Base-by-base conservation (phyloP, 371 early-diverging fungal species). In the Actinomucor elegans region DNA sequence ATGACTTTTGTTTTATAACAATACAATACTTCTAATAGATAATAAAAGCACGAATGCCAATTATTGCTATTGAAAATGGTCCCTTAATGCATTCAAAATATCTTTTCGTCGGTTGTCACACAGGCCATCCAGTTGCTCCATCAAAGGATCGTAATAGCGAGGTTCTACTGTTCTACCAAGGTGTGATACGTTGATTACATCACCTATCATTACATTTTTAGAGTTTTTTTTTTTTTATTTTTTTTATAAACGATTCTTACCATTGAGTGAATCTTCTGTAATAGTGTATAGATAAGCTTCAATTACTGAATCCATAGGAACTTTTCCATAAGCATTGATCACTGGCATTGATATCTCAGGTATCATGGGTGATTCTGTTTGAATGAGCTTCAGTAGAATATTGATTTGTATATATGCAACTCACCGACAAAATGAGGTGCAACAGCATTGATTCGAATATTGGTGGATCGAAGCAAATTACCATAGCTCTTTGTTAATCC, bases 361-460 rank as follows among this genome's bases (percentile, higher is more conserved):
- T 18, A 57, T 28, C 59, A 68, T 64, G 32, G 74, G 70, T 36
- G 66, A 70, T 52, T 66, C 69, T 73, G 29, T 57, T 24, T n/a
- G 26, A 5, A 27, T 20, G 31, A 31, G 2, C 32, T 20, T 18
- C 21, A 31, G 6, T 10, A 20, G n/a, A 1, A 20, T 17, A 33
- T 2, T 9, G 17, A 23, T 23, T 28, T 37, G 34, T 26, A n/a
- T 9, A 31, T 33, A 18, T 28, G 64, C 53, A 5, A 57, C 37
- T 77, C 83, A 48, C 80, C 81, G 6, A 87, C 79, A 58, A 90
- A 92, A 55, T 83, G 80, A 0, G 94, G 94, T 0, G 91, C 90
- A 3, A 94, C 75, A 8, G 86, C 88, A 59, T 88, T 88, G 47
- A 92, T 87, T 1, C 85, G 75, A 31, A 94, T 84, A 10, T 75